These are phyloP conservation scores for Talaromyces liani DNA, from an alignment of 495 filamentous ascomycete genomes.

Conservation along the genomic window DNA sequence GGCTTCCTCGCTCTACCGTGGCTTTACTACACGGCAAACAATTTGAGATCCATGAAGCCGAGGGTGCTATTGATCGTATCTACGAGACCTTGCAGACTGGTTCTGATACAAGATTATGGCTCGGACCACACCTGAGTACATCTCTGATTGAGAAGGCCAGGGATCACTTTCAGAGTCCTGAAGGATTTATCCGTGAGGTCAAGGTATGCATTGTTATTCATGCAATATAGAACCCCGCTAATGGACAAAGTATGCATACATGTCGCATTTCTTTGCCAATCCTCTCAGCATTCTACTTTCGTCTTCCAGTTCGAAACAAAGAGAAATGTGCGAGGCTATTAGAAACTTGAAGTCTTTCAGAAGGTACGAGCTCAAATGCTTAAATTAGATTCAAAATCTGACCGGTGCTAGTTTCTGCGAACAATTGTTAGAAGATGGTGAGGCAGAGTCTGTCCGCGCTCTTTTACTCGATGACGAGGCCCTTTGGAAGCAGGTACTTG, in stretches of 20 bases:
- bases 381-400: neutral
- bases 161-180: constrained; percentile 82
- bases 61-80: constrained; percentile 68
- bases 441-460: constrained; percentile 28
- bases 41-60: constrained; percentile 76
- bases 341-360: constrained; percentile 77
- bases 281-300: constrained; percentile 62
- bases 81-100: constrained; percentile 62
- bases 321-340: constrained; percentile 64
- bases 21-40: constrained; percentile 64
- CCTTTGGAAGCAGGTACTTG: constrained; percentile 28
- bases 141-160: constrained; percentile 67
- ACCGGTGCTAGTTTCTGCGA: constrained; percentile 34
- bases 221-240: constrained; percentile 3
- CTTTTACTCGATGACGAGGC: constrained; percentile 47
- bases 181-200: constrained; percentile 67
- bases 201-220: constrained; percentile 50
- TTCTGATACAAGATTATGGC: constrained; percentile 45
- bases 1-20: constrained; percentile 68
- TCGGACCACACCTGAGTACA: constrained; percentile 60
- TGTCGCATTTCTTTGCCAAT: constrained; percentile 95
- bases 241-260: constrained; percentile 68
- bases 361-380: constrained; percentile 31
- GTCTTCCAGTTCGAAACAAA: constrained; percentile 17
- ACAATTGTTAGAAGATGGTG: constrained; percentile 32